A percentile compares a stretch with the other conserved stretches of the same genome.
Conservation (phyloP, 164 flowering plant species). For the Nymphaea colorata region DNA sequence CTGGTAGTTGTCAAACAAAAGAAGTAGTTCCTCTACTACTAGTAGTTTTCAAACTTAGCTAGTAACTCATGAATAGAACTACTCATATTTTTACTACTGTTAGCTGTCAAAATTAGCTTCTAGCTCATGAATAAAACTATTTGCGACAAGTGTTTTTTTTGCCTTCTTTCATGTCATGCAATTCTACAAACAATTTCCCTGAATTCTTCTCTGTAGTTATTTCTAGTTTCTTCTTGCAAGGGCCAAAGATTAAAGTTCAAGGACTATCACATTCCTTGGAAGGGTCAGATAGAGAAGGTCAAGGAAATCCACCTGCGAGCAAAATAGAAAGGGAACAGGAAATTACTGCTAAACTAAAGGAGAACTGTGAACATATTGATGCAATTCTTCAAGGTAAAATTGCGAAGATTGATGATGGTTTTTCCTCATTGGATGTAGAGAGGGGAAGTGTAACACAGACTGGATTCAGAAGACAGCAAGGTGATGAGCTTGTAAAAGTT, state of each 20-base stretch:
- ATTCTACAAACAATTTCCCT: not conserved
- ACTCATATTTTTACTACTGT: too few species aligned
- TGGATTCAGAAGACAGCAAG: constrained; percentile 30
- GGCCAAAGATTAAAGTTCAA: not conserved
- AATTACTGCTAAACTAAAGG: constrained; percentile 16
- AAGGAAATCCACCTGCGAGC: not conserved
- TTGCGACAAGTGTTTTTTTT: not conserved
- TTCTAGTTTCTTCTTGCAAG: not conserved
- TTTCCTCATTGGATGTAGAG: not conserved
- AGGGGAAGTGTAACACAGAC: constrained; percentile 3
- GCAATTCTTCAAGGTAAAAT: constrained; percentile 24
- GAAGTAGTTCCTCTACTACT: too few species aligned
- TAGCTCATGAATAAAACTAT: not conserved
- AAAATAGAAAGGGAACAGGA: constrained; percentile 10
- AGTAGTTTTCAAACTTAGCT: too few species aligned
- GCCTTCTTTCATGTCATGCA: not conserved
- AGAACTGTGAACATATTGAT: constrained; percentile 23
- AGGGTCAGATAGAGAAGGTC: not conserved
- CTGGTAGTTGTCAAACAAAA: too few species aligned
- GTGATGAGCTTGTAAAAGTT: constrained; percentile 37
- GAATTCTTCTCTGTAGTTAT: not conserved
- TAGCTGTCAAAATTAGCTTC: too few species aligned
- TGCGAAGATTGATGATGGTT: constrained; percentile 3
- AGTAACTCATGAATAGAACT: too few species aligned
- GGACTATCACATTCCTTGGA: not conserved